Evolutionary conservation across 768 basidiomycete species (phyloP), one percentile per base, ranked within the genome.

Genomic region (Lentinula raphanica): DNA sequence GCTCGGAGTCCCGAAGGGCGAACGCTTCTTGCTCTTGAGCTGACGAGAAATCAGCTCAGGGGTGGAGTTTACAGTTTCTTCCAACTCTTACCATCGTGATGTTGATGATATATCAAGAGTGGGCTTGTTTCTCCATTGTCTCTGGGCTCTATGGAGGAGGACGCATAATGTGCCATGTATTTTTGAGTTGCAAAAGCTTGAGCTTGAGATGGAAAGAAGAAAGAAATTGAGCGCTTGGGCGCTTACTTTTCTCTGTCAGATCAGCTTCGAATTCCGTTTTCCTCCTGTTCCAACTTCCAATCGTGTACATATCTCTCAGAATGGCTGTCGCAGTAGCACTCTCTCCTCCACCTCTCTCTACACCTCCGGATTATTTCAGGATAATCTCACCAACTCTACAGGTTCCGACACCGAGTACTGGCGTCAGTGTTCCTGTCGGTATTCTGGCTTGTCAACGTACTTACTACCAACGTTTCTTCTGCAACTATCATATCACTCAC

Each of bases 391-490:
- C 80, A 5, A 79, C 81, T 15, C 72, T 90, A 12, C 69, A 58
- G 31, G 67, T 89, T 50, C 80, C 86, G n/a, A 69, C 76, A 19
- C 78, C 84, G 56, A 71, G 77, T 23, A 69, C 69, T 31, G 42
- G 42, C 21, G 60, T 72, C 5, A 69, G 86, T 17, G 78, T 88
- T 38, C 88, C 88, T 36, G 89, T 92, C 38, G 90, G 90, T 45
- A 75, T 92, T 15, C 74, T 93, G 28, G 84, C 88, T 17, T 92
- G 90, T 67, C 89, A 91, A 78, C 85, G 88, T 88, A 63, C 72
- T 58, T 63, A n/a, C n/a, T n/a, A n/a, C n/a, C 35, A 59, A 49
- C 32, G 49, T 60, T 51, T 40, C 45, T 49, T 36, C 27, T 61
- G 39, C 54, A 12, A 23, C 60, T 40, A n/a, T 9, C 44, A 17